Conservation (phyloP, 257 asterid species). For the Penstemon eatonii region DNA sequence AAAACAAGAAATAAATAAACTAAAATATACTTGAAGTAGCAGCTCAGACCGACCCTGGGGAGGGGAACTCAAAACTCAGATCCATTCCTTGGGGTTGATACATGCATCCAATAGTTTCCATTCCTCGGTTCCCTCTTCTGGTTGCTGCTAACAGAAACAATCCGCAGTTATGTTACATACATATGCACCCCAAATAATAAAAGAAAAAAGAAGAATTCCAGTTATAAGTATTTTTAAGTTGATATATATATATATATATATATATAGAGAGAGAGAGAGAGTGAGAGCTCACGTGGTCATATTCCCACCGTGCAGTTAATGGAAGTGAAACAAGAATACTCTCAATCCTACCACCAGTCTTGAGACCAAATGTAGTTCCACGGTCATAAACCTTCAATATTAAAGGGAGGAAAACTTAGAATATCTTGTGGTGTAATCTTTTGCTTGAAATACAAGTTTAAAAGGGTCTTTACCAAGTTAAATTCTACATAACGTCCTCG, state of each 20-base stretch:
- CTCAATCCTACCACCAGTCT: slow-evolving; percentile 99
- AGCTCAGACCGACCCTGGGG: too few relatives aligned
- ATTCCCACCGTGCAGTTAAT: slow-evolving; percentile 92
- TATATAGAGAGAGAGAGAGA: slow-evolving; percentile 3
- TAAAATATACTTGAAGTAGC: too few relatives aligned
- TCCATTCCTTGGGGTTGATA: slow-evolving; percentile 95
- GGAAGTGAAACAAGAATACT: slow-evolving; percentile 99
- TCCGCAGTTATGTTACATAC: slow-evolving; percentile 2
- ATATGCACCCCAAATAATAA: neutral
- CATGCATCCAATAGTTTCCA: slow-evolving; percentile 97
- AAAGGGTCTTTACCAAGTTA: slow-evolving; percentile 63
- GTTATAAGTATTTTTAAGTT: too few relatives aligned
- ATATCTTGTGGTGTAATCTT: neutral
- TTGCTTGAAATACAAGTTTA: neutral
- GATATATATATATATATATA: neutral
- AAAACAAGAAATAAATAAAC: too few relatives aligned
- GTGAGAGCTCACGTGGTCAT: slow-evolving; percentile 70
- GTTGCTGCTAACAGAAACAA: slow-evolving; percentile 58
- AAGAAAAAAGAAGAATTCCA: neutral
- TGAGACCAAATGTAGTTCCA: slow-evolving; percentile 98
- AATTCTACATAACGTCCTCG: slow-evolving; percentile 97
- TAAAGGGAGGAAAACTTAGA: slow-evolving; percentile 19
- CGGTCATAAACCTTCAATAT: slow-evolving; percentile 85
- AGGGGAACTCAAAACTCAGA: slow-evolving; percentile 36
- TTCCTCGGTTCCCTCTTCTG: slow-evolving; percentile 93